A percentile compares a stretch with the other conserved stretches of the same genome.
Conservation (phyloP, 2,329 filamentous ascomycete species). For the Aureobasidium vineae region DNA sequence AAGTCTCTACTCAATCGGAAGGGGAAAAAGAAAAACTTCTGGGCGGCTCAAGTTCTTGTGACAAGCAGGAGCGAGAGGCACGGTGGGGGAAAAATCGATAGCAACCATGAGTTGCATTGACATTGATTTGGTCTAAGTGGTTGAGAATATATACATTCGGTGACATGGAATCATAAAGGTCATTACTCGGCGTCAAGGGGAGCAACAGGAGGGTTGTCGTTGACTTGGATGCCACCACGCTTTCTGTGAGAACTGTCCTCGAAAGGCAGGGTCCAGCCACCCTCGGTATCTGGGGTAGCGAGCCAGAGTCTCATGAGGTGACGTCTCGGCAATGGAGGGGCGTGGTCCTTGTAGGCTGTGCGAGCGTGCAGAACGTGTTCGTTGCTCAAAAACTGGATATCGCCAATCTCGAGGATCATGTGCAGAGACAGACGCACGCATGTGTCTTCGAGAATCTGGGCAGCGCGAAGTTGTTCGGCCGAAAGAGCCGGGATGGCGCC, state of each 20-base stretch:
- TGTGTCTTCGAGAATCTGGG: constrained; percentile 69
- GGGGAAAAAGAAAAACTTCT: no score
- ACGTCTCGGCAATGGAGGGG: constrained; percentile 65
- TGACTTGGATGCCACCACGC: constrained; percentile 82
- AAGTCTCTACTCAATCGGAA: no score
- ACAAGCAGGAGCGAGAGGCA: neutral
- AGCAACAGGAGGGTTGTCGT: constrained; percentile 72
- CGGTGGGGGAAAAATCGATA: neutral
- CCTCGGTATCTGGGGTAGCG: constrained; percentile 75
- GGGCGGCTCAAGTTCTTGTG: neutral
- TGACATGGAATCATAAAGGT: neutral
- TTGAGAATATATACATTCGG: neutral
- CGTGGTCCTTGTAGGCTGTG: constrained; percentile 73
- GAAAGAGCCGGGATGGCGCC: constrained; percentile 73
- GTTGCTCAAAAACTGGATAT: constrained; percentile 85
- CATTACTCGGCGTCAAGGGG: constrained; percentile 72
- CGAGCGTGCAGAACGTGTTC: constrained; percentile 76
- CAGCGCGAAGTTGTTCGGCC: constrained; percentile 64
- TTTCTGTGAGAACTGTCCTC: constrained; percentile 80
- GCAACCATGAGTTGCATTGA: neutral
- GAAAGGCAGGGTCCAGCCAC: constrained; percentile 82
- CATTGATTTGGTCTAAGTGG: neutral
- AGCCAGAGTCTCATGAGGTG: constrained; percentile 85
- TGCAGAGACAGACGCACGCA: constrained; percentile 72
- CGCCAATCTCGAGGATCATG: constrained; percentile 82